These are phyloP conservation scores for Cyclocybe cylindracea DNA, from an alignment of 768 basidiomycete genomes.

Conservation along the genomic window DNA sequence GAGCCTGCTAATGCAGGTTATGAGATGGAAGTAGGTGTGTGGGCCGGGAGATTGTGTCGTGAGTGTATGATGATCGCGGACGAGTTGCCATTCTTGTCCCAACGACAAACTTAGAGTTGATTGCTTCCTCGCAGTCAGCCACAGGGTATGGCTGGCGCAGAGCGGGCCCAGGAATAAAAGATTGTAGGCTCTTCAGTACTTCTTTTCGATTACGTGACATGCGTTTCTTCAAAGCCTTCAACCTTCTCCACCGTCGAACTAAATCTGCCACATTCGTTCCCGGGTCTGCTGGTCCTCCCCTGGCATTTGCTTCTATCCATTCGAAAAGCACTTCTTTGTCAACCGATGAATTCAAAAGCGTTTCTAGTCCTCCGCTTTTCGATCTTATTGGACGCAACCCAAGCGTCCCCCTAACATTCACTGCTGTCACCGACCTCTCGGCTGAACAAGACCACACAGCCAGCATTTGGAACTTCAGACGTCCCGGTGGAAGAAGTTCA, in stretches of 20 bases:
- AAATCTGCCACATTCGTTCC: constrained; percentile 45
- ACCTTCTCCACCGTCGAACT: constrained; percentile 46
- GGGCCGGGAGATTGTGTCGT: too few species aligned
- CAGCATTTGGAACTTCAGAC: too few species aligned
- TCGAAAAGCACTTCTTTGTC: constrained; percentile 2
- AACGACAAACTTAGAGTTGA: too few species aligned
- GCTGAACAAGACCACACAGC: too few species aligned
- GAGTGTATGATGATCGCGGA: too few species aligned
- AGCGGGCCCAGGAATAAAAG: too few species aligned
- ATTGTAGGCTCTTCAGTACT: not conserved
- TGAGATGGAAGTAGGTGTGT: not conserved
- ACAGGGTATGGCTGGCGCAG: too few species aligned
- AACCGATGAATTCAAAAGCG: not conserved
- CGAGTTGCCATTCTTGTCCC: too few species aligned
- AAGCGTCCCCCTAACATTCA: constrained; percentile 4
- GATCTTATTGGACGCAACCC: constrained; percentile 13
- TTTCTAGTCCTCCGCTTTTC: constrained; percentile 9
- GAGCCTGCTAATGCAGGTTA: not conserved
- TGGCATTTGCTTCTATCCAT: constrained; percentile 15
- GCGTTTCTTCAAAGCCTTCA: constrained; percentile 47
- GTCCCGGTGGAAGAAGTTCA: too few species aligned
- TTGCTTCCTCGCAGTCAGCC: too few species aligned
- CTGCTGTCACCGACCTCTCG: constrained; percentile 9
- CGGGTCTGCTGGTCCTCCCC: constrained; percentile 16
- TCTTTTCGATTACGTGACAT: constrained; percentile 22